These are phyloP conservation scores for Aristolochia californica DNA, from an alignment of 164 flowering plant genomes.

Conservation along the genomic window DNA sequence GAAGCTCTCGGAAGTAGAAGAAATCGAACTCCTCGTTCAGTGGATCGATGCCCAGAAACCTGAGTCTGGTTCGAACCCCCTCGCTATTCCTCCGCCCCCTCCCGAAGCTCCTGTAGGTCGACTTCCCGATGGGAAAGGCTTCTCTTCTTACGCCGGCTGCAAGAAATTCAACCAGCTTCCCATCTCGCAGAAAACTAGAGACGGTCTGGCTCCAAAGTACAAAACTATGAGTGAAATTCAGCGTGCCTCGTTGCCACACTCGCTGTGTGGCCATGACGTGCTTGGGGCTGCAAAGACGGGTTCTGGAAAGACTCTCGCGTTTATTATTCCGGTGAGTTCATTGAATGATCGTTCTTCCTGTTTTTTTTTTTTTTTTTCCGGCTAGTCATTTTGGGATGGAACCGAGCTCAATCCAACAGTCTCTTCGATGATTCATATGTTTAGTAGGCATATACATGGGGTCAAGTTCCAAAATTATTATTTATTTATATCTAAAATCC, in stretches of 20 bases:
- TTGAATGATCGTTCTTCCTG: background rate
- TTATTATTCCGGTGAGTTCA: conserved; percentile 73
- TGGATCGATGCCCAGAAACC: conserved; percentile 81
- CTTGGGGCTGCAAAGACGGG: conserved; percentile 98
- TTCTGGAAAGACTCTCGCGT: conserved; percentile 90
- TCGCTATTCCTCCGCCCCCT: conserved; percentile 46
- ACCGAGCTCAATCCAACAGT: too few relatives aligned
- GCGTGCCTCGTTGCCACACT: conserved; percentile 78
- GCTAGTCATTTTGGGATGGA: too few relatives aligned
- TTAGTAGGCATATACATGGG: too few relatives aligned
- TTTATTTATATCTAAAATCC: too few relatives aligned
- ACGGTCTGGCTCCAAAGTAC: conserved; percentile 41
- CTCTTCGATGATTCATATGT: too few relatives aligned
- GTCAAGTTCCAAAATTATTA: too few relatives aligned
- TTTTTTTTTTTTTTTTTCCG: background rate
- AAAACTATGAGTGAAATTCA: conserved; percentile 70
- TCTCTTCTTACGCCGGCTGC: conserved; percentile 56
- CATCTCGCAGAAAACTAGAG: conserved; percentile 51
- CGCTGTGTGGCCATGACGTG: conserved; percentile 80
- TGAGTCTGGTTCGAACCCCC: conserved; percentile 65
- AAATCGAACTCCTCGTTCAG: conserved; percentile 47
- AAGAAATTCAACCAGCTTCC: conserved; percentile 61
- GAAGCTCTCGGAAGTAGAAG: conserved; percentile 41
- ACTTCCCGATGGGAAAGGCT: conserved; percentile 20
- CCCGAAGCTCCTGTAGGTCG: conserved; percentile 35